Evolutionary conservation across 2,329 filamentous ascomycete genomes (phyloP).

Genomic region (Xylariomycetidae sp.): DNA sequence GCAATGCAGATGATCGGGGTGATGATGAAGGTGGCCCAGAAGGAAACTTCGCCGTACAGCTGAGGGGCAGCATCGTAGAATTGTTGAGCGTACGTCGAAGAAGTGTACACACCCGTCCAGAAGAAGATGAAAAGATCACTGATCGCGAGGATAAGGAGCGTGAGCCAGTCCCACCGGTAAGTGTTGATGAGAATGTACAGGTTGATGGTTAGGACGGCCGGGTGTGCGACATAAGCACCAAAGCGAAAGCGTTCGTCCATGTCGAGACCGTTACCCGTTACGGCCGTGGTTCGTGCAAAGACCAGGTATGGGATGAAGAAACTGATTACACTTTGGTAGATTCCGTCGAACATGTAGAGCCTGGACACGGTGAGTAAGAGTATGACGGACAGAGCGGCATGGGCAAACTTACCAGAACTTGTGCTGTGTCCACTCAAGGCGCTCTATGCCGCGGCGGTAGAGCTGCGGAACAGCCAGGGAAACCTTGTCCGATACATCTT

Average conservation of each 20-base stretch:
- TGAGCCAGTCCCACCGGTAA: conserved; percentile 97
- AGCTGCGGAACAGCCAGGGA: conserved; percentile 92
- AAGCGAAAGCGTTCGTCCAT: conserved; percentile 77
- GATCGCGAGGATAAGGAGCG: conserved; percentile 72
- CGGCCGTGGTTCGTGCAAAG: conserved; percentile 62
- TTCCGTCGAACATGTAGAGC: conserved; percentile 89
- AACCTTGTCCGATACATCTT: conserved; percentile 91
- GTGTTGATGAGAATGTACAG: conserved; percentile 92
- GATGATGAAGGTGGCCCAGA: conserved; percentile 80
- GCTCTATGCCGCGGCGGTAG: conserved; percentile 91
- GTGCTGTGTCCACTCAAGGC: conserved; percentile 87
- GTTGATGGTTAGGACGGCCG: conserved; percentile 84
- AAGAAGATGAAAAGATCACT: conserved; percentile 87
- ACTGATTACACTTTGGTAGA: conserved; percentile 89
- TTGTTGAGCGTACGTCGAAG: conserved; percentile 38
- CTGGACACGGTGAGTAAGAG: conserved; percentile 34
- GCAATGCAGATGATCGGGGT: conserved; percentile 78
- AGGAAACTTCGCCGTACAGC: conserved; percentile 73
- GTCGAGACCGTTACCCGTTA: conserved; percentile 65
- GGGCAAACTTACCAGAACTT: conserved; percentile 80
- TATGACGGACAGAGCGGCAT: neutral
- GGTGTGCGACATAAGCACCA: conserved; percentile 79
- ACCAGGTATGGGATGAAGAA: conserved; percentile 90
- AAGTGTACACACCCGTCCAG: conserved; percentile 85
- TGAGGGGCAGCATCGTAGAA: conserved; percentile 75